Evolutionary conservation across 148 eudicot genomes (phyloP), one percentile per base, ranked within the genome.

Genomic region (Bassia scoparia): DNA sequence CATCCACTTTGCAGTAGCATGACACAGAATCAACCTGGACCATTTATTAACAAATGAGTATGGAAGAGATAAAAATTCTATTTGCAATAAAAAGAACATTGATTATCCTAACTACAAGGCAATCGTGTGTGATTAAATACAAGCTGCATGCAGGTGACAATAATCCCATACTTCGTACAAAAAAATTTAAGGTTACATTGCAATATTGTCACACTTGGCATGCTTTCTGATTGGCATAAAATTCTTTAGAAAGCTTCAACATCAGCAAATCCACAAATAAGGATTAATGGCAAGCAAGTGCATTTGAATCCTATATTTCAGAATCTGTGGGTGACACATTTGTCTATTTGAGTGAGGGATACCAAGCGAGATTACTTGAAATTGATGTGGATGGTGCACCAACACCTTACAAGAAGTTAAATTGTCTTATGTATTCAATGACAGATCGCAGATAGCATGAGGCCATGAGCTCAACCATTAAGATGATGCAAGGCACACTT

Each of bases 1-100:
- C 79, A 74, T 93, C 98, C 26, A 85, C 98, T 74, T 87, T 90
- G 86, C 98, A 93, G 74, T 86, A 89, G 83, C 98, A 93, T 63
- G 98, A 93, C 30, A 90, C 92, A 29, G 98, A 90, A 85, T 90
- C 98, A 75, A 93, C 98, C 98, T 93, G 91, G 59, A 69, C 62
- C 21, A 67, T 50, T 56, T 54, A 30, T 33, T 37, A 54, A 64
- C 30, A 50, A 34, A 69, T 38, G 63, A 66, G 72, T 37, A 74
- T 26, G 49, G 24, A 64, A 64, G 52, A 52, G 35, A 52, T 53
- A 3, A 53, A 53, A 37, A 10, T 21, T 16, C 27, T 12, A 26
- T 27, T 49, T 20, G n/a, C 0, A 35, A 18, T 24, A 15, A 48
- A 46, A 61, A 33, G 21, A 33, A 56, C 29, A 49, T 35, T 18